phyloP scores from a whole-genome alignment of 2,329 filamentous ascomycete species.

The Botrytis pseudocinerea region DNA sequence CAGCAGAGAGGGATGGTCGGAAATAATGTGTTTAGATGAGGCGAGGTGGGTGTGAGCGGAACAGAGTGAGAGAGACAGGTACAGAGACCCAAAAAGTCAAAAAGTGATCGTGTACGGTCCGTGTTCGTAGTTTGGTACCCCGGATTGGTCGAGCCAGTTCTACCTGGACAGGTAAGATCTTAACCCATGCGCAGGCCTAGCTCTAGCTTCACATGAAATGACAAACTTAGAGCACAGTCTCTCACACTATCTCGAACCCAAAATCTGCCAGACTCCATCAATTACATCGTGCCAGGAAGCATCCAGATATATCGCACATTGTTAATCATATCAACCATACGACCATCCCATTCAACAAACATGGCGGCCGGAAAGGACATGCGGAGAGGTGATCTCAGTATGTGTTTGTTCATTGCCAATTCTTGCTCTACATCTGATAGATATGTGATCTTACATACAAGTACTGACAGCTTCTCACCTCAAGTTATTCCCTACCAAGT shows the following conservation, averaged over 20 bases:
- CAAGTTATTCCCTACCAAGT: constrained; percentile 87
- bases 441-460: not conserved
- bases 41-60: constrained; percentile 1
- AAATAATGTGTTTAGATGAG: not conserved
- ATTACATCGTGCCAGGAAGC: not conserved
- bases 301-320: not conserved
- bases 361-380: constrained; percentile 70
- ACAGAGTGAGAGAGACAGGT: not conserved
- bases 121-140: not conserved
- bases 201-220: not conserved
- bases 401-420: constrained; percentile 35
- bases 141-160: not conserved
- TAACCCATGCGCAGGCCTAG: not conserved
- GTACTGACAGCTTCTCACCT: not conserved
- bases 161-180: not conserved
- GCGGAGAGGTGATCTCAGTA: constrained; percentile 72
- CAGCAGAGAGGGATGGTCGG: not conserved
- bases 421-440: not conserved
- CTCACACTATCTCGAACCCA: not conserved
- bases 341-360: constrained; percentile 11
- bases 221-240: not conserved
- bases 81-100: not conserved
- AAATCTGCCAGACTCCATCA: not conserved
- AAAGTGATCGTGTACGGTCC: constrained; percentile 1
- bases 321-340: not conserved